Base-by-base conservation (phyloP, 2,329 filamentous ascomycete species). In the Calonectria montana region DNA sequence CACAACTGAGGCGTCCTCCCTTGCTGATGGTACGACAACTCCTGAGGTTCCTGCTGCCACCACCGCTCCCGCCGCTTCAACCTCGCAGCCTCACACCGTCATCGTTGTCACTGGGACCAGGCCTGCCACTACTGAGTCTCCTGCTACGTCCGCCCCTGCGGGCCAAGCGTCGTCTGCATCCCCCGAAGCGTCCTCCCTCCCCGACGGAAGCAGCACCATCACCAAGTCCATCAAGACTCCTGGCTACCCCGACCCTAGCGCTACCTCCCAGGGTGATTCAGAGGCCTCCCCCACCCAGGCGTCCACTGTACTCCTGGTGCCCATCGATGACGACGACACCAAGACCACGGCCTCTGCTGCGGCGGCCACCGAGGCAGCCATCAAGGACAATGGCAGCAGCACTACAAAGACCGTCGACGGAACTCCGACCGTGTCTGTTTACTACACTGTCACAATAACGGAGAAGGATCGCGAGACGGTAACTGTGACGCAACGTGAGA, bases 391-490 rank as follows among this genome's bases (percentile, higher is more conserved):
- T 27, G 75, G 68, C 35, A 73, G 71, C 62, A 71, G 73, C 23
- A 76, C 75, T 31, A 76, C 77, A 4, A 78, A 80, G 7, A 77
- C 80, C 18, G 77, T 81, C 23, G 75, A 80, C 37, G 82, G 82
- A 4, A 79, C 78, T n/a, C 80, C 81, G 2, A 83, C 82, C 12
- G 81, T 84, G 39, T 83, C 82, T 1, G 74, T 84, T 13, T 82
- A 77, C 70, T 76, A 83, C 31, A 84, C 84, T 5, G 81, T 84
- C 2, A 85, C 84, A 5, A 79, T 82, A 29, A 84, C 82, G 23
- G 76, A 82, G 2, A 80, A 77, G 63, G 77, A 78, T 45, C 77
- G 69, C 53, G 72, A 74, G 59, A 81, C 78, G 5, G 66, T 67
- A 29, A 79, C 74, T 4, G 72, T 78, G 12, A 81, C 80, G 4